Base-by-base conservation (phyloP, 352 stramenopile genomes). In the Phytophthora capsici region DNA sequence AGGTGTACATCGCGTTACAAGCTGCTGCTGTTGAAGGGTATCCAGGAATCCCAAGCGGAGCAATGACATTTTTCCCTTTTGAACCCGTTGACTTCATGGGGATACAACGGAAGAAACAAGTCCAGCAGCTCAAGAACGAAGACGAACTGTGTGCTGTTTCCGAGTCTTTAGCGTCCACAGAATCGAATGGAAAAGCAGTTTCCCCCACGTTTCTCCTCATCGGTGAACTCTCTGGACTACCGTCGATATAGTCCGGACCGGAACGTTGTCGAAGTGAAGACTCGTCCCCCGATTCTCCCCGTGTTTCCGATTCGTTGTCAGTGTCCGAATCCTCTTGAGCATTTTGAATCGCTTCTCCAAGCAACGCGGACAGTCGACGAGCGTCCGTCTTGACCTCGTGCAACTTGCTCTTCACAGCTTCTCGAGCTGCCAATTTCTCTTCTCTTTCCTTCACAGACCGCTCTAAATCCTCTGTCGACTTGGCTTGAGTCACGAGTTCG, bases 191-290 rank as follows among this genome's bases (percentile, higher is more conserved):
- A 7, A 73, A 72, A 0, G 61, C 41, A 1, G 23, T 13, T 14
- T 60, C 51, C 1, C 55, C 58, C 28, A 44, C 59, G 28, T 81
- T 82, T 41, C 77, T 73, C n/a, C 84, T 69, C 73, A 91, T 89
- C 0, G 84, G 82, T 9, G 82, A 93, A 49, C 80, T 88, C 52
- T 93, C 85, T 0, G 85, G 85, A 49, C 81, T 90, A 16, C 69
- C 64, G 17, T 89, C 78, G 19, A 85, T 71, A n/a, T 78, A 84
- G 38, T 84, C 73, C 2, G 69, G 64, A 23, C 69, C 45, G 14
- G 43, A 66, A 9, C 66, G 66, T 23, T 71, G 69, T 4, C 59
- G 59, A 12, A 66, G 30, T 5, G 48, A 38, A 22, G 8, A 51
- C 19, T 23, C 63, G 16, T 59, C 57, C 12, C 48, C 54, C 6